Conservation (phyloP, 768 basidiomycete species). For the Cystobasidium ongulense region DNA sequence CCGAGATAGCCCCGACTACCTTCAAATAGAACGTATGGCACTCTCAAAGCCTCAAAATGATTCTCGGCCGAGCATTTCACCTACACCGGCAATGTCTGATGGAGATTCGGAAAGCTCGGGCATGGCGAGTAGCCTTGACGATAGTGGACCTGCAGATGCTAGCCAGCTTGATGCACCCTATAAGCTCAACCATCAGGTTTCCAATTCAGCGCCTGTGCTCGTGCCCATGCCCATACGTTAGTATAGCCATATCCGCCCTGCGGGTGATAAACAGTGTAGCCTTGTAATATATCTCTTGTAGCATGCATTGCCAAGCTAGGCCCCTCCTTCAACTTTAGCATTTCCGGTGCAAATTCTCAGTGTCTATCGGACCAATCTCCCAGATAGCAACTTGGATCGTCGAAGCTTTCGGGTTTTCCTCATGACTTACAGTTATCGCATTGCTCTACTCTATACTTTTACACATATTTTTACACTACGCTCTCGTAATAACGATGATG, state of each 20-base stretch:
- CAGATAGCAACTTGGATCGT: no score
- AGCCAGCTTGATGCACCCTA: not conserved
- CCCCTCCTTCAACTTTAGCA: no score
- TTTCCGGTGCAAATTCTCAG: no score
- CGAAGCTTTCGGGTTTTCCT: no score
- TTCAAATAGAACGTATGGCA: not conserved
- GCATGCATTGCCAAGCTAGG: no score
- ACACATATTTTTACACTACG: no score
- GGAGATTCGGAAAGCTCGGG: not conserved
- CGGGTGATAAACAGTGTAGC: no score
- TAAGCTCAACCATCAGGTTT: not conserved
- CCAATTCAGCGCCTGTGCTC: not conserved
- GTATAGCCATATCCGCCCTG: no score
- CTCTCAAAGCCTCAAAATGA: not conserved
- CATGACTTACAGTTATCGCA: not conserved
- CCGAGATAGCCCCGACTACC: not conserved
- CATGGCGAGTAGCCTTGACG: not conserved
- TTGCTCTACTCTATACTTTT: not conserved
- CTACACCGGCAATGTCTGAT: not conserved
- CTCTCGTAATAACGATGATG: constrained; percentile 15
- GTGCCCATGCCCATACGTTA: not conserved
- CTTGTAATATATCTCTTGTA: no score
- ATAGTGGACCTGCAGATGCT: not conserved
- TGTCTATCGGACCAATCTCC: no score
- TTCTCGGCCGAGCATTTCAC: not conserved